These are phyloP conservation scores for Dendrostoma leiphaemia DNA, from an alignment of 2,329 filamentous ascomycete species.

Conservation along the genomic window DNA sequence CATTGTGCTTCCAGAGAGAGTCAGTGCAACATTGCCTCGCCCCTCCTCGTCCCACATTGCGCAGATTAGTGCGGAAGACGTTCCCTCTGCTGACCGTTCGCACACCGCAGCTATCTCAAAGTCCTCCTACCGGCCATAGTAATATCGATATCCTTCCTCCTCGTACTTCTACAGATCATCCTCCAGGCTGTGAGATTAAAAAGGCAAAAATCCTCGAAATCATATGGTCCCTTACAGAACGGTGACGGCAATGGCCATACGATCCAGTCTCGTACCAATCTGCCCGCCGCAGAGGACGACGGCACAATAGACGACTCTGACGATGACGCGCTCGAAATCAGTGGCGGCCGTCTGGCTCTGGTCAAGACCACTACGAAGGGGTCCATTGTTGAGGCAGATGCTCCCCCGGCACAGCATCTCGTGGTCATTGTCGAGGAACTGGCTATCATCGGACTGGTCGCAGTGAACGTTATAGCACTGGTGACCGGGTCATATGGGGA, in stretches of 20 bases:
- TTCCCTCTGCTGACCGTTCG: not conserved
- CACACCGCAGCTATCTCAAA: slow-evolving; percentile 65
- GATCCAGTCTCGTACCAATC: slow-evolving; percentile 46
- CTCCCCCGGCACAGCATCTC: slow-evolving; percentile 69
- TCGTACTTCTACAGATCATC: slow-evolving; percentile 59
- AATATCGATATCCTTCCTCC: slow-evolving; percentile 67
- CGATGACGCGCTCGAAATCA: slow-evolving; percentile 58
- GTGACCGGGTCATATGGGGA: slow-evolving; percentile 57
- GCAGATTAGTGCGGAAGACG: too few relatives aligned
- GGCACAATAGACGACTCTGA: slow-evolving; percentile 45
- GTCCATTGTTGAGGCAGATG: slow-evolving; percentile 70
- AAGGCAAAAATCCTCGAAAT: slow-evolving; percentile 35
- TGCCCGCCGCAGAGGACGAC: slow-evolving; percentile 46
- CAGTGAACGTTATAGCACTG: slow-evolving; percentile 65
- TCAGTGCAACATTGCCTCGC: slow-evolving; percentile 33
- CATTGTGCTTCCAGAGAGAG: slow-evolving; percentile 64
- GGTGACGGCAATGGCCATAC: slow-evolving; percentile 33
- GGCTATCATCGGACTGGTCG: slow-evolving; percentile 69
- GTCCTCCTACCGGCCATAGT: slow-evolving; percentile 74
- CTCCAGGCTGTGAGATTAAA: slow-evolving; percentile 51
- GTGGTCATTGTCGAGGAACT: slow-evolving; percentile 73
- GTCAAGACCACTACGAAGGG: slow-evolving; percentile 61
- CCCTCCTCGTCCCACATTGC: not conserved
- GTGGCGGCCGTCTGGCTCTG: slow-evolving; percentile 53
- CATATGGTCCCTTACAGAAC: slow-evolving; percentile 57